Evolutionary conservation across 2,329 filamentous ascomycete species (phyloP), one percentile per base, ranked within the genome.

Genomic region (Sclerotinia minor): DNA sequence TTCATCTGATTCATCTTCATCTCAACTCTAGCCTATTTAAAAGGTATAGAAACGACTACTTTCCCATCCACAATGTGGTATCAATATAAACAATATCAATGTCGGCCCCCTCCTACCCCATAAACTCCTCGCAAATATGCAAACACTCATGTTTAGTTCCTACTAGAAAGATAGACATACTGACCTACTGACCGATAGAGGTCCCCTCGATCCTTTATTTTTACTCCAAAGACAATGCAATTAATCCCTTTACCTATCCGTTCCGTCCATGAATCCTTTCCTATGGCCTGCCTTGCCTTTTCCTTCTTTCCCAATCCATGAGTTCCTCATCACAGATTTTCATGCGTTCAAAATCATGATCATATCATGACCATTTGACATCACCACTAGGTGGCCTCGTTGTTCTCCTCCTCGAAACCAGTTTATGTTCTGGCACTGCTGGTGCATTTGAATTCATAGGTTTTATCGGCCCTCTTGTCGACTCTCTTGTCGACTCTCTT

Each of bases 361-460:
- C 35, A 67, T 63, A 11, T 76, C 69, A 76, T 64, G 75, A 74
- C 75, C 75, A 77, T 63, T 76, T 76, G 21, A 76, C 74, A 67
- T 77, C 76, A 21, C 74, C 75, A 71, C 75, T 77, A 26, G 75
- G 71, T 45, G 70, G 68, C 54, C 75, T 69, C 11, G 73, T 69
- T 8, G 73, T 70, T 66, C 73, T 75, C 59, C 76, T 69, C 68
- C 72, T 76, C n/a, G 74, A 73, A 61, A 73, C 73, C 49, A 74
- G 29, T 45, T 74, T 73, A 44, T 72, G 73, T 13, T 72, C 69
- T 45, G 71, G 72, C 17, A 71, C 71, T 44, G 65, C 60, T 38
- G 61, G 15, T 13, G 69, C 58, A 41, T 65, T 68, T 32, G 71
- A 68, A 24, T 68, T 68, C 5, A 67, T 67, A 47, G 73, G 70